Evolutionary conservation across 495 filamentous ascomycete species (phyloP), one percentile per base, ranked within the genome.

Genomic region (Annulohypoxylon moriforme): DNA sequence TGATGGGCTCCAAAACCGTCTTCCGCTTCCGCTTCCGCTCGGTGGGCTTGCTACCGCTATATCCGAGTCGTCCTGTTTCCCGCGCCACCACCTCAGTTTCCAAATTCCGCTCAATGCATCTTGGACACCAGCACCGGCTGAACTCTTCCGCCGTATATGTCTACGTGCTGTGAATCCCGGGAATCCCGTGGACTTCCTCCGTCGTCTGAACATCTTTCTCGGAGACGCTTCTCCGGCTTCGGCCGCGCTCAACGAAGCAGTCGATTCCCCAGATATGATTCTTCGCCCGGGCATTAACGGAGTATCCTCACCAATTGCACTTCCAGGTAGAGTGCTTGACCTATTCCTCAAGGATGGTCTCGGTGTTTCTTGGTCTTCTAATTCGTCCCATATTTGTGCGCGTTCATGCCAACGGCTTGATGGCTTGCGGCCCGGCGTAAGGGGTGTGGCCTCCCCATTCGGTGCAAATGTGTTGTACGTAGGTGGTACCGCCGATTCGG

Each of bases 321-420:
- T 66, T 9, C 20, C 77, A 1, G 82, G 78, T 20, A 81, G 49
- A 2, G 81, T 82, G 18, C 76, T 82, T 5, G 81, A 80, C 36
- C 83, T 78, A 3, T 73, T 69, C 40, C 79, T 78, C 20, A 77
- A 75, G 0, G 78, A 71, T 22, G 84, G 73, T 38, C 74, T 77
- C 1, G 81, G 69, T 11, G 77, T 77, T 62, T 82, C 79, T 73
- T 85, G 84, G 75, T 91, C 88, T 80, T 89, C 82, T n/a, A 90
- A 80, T 70, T 89, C 89, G 52, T 85, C 87, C 88, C 89, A 89
- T 64, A 89, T 91, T 63, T 91, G 89, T 60, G 88, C 85, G 9
- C 83, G 85, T 67, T 90, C 86, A 64, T 85, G 81, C 78, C 85
- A 83, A 1, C 84, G 77, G 46, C 77, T 72, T 61, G 77, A 65